Evolutionary conservation across 345 rosid genomes (phyloP).

Genomic region (Salix koriyanagi): DNA sequence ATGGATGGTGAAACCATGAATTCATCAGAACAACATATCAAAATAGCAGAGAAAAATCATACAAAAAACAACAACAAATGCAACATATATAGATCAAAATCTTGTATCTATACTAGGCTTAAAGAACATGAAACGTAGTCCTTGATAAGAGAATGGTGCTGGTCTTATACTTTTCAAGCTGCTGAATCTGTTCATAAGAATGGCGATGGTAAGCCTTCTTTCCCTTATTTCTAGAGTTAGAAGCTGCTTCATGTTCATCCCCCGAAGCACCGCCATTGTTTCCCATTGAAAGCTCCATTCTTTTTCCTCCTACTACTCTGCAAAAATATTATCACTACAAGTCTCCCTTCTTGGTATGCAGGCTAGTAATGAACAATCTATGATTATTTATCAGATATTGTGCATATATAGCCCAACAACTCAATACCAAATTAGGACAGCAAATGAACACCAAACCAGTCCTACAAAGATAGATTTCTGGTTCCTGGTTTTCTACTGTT

Average conservation of each 20-base stretch:
- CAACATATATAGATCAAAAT: too few relatives aligned
- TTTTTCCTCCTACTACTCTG: not conserved
- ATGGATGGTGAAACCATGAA: not conserved
- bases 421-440: constrained; percentile 7
- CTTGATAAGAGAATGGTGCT: not conserved
- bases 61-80: not conserved
- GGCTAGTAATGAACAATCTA: not conserved
- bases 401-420: not conserved
- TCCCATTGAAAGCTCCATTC: constrained; percentile 24
- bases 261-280: constrained; percentile 29
- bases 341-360: not conserved
- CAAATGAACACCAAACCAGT: constrained; percentile 15
- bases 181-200: constrained; percentile 38
- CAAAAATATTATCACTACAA: not conserved
- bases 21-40: too few relatives aligned
- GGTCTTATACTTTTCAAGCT: constrained; percentile 48
- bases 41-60: too few relatives aligned
- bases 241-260: constrained; percentile 33
- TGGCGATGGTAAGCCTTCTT: constrained; percentile 52
- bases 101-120: not conserved
- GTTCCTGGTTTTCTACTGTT: not conserved
- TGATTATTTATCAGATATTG: not conserved
- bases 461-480: constrained; percentile 13
- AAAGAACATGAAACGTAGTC: not conserved
- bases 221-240: constrained; percentile 7